A percentile compares a stretch with the other conserved stretches of the same genome.
Evolutionary conservation across 2,329 filamentous ascomycete genomes (phyloP).

Genomic region (Ambrosiella beaveri): DNA sequence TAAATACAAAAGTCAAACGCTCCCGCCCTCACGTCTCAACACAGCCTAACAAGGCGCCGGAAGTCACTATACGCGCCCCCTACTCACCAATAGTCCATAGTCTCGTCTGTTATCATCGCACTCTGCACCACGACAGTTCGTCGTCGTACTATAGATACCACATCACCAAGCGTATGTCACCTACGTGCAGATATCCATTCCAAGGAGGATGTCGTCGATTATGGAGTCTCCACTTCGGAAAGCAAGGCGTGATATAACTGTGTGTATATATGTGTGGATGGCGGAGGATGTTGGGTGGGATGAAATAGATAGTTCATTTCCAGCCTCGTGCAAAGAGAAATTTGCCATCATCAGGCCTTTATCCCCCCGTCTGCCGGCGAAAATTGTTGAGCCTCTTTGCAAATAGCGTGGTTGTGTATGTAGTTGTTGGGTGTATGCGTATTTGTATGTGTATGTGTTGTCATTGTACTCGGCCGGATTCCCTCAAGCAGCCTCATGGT

Average conservation of each 20-base stretch:
- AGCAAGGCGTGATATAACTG: not conserved
- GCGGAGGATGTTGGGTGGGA: too few species aligned
- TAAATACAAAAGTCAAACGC: not conserved
- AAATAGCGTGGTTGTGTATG: not conserved
- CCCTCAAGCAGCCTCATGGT: not conserved
- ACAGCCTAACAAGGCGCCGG: not conserved
- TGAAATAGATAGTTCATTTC: too few species aligned
- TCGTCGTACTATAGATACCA: not conserved
- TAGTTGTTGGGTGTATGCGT: not conserved
- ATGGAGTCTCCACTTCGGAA: not conserved
- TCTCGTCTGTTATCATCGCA: not conserved
- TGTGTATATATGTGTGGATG: too few species aligned
- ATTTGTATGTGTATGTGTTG: not conserved
- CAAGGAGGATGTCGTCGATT: not conserved
- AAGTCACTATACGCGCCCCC: not conserved
- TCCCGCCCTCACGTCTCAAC: not conserved
- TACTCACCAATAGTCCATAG: too few species aligned
- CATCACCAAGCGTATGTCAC: not conserved
- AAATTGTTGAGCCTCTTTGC: too few species aligned
- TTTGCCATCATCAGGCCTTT: too few species aligned
- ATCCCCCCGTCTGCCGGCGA: too few species aligned
- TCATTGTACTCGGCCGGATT: not conserved
- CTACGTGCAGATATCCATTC: not conserved
- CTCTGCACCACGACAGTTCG: not conserved
- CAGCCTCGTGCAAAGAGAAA: too few species aligned